phyloP scores from a whole-genome alignment of 169 alveolate genomes.

The Eimeria falciformis region DNA sequence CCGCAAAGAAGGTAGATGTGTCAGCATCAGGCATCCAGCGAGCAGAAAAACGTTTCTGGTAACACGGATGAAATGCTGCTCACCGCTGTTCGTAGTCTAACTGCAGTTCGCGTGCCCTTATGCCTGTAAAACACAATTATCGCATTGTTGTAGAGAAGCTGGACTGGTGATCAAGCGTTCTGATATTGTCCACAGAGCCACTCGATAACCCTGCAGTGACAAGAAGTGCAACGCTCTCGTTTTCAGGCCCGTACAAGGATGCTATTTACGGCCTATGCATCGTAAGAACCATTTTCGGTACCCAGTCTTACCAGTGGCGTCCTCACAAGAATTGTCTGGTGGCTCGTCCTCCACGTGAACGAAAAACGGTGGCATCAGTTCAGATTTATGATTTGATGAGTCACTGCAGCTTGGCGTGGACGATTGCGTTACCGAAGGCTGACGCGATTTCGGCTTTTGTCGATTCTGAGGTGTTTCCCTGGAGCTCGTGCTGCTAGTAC shows the following conservation, averaged over 20 bases:
- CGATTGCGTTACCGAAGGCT: background rate
- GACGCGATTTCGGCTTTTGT: background rate
- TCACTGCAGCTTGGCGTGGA: background rate
- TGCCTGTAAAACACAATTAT: conserved; percentile 10
- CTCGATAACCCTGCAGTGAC: too few species aligned
- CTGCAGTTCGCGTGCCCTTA: conserved; percentile 66
- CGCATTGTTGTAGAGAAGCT: too few species aligned
- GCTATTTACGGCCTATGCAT: too few species aligned
- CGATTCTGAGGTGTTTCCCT: background rate
- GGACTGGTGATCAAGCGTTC: too few species aligned
- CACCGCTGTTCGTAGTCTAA: conserved; percentile 69
- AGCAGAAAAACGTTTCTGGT: too few species aligned
- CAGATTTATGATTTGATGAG: background rate
- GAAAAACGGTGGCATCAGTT: conserved; percentile 49
- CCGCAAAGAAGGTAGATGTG: background rate
- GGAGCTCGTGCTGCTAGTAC: background rate
- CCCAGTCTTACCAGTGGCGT: conserved; percentile 53
- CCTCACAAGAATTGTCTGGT: conserved; percentile 53
- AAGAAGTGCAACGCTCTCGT: too few species aligned
- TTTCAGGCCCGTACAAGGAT: too few species aligned
- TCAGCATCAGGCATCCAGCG: too few species aligned
- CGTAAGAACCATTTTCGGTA: too few species aligned
- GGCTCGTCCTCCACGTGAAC: conserved; percentile 63
- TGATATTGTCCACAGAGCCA: too few species aligned
- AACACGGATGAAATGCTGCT: background rate